Evolutionary conservation across 1,139 yeast genomes (phyloP).

Genomic region (Taphrina betulina): DNA sequence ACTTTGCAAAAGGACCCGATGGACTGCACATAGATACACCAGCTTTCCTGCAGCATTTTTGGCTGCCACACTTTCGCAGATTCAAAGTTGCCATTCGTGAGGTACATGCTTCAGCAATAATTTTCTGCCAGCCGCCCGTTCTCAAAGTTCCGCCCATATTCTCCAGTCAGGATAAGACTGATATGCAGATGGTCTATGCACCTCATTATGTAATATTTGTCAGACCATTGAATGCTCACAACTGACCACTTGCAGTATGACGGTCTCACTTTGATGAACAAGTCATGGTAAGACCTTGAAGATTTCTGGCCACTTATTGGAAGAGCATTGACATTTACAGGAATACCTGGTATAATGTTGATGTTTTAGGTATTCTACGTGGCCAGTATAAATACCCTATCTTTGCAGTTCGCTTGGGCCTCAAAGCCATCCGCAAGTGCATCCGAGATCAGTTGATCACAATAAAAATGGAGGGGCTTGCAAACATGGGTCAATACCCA

Average conservation of each 20-base stretch:
- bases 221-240: too few relatives aligned
- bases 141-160: conserved; percentile 74
- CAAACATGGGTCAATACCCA: conserved; percentile 45
- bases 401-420: conserved; percentile 78
- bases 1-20: conserved; percentile 51
- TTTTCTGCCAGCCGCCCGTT: conserved; percentile 81
- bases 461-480: conserved; percentile 60
- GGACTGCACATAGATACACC: conserved; percentile 50
- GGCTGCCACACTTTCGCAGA: conserved; percentile 54
- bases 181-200: conserved; percentile 64
- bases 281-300: conserved; percentile 57
- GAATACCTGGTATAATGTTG: conserved; percentile 58
- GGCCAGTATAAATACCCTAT: conserved; percentile 72
- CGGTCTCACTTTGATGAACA: conserved; percentile 87
- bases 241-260: too few relatives aligned
- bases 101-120: conserved; percentile 50
- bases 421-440: conserved; percentile 56
- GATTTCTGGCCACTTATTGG: background rate
- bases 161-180: conserved; percentile 55
- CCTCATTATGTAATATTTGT: conserved; percentile 63
- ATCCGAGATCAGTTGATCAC: conserved; percentile 64
- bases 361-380: conserved; percentile 86
- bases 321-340: conserved; percentile 1
- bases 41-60: conserved; percentile 58
- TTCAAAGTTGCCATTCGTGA: conserved; percentile 53